Percentiles rank a stretch among this genome's conserved stretches.
These are phyloP conservation scores for Scheffersomyces ergatensis DNA, from an alignment of 805 yeast genomes.

Conservation along the genomic window DNA sequence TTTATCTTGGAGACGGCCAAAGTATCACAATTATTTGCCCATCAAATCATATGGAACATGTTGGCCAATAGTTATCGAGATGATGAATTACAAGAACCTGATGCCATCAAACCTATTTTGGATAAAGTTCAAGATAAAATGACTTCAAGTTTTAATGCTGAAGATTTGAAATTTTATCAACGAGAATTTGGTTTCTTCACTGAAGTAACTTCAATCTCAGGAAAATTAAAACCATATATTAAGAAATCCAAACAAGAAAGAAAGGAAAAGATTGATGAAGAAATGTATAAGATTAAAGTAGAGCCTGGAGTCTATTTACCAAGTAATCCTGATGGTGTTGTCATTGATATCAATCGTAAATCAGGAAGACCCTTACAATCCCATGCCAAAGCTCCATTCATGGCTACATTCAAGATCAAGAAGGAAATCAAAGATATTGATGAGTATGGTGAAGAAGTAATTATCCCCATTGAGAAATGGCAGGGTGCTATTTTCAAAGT, in stretches of 20 bases:
- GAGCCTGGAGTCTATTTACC: constrained; percentile 81
- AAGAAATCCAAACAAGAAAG: constrained; percentile 94
- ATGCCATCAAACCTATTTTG: constrained; percentile 75
- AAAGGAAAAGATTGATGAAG: constrained; percentile 94
- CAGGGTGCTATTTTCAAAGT: constrained; percentile 97
- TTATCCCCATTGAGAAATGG: constrained; percentile 63
- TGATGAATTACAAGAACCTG: constrained; percentile 81
- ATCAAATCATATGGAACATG: constrained; percentile 98
- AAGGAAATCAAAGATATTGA: constrained; percentile 50
- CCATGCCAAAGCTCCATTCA: constrained; percentile 97
- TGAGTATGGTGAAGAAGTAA: constrained; percentile 29
- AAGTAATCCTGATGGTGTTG: constrained; percentile 93
- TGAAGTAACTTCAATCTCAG: constrained; percentile 91
- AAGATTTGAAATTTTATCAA: constrained; percentile 67
- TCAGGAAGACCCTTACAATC: constrained; percentile 95
- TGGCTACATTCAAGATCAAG: constrained; percentile 90
- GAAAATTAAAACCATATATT: constrained; percentile 90
- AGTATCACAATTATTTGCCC: constrained; percentile 88
- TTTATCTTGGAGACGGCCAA: constrained; percentile 90
- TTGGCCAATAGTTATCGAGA: constrained; percentile 88
- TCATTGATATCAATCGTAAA: constrained; percentile 84
- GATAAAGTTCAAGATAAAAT: constrained; percentile 70
- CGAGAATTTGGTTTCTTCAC: constrained; percentile 86
- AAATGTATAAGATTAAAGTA: constrained; percentile 58
- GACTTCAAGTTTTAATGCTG: constrained; percentile 56